Percentiles rank a stretch among this genome's conserved stretches.
Evolutionary conservation across 1,284 basidiomycete species (phyloP).

Genomic region (Microbotryum violaceum): DNA sequence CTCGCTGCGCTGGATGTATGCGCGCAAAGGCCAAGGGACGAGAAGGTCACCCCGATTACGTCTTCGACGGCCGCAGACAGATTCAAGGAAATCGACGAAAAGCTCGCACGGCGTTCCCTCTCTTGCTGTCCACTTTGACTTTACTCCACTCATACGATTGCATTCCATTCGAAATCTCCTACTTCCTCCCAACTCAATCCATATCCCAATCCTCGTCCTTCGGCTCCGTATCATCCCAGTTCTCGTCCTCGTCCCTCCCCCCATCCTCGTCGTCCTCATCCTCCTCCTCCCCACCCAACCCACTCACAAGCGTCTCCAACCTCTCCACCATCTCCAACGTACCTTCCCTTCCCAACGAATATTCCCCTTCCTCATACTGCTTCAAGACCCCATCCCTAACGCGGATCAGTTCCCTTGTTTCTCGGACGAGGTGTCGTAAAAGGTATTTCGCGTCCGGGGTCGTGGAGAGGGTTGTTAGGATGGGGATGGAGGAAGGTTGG

Average conservation of each 20-base stretch:
- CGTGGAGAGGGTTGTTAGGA: constrained; percentile 24
- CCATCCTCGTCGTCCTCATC: constrained; percentile 6
- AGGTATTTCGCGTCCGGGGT: constrained; percentile 10
- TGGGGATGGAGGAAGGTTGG: constrained; percentile 14
- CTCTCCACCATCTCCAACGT: constrained; percentile 17
- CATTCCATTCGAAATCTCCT: not conserved
- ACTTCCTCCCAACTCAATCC: constrained; percentile 5
- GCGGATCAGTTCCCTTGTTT: constrained; percentile 16
- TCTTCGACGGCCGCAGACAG: too few species aligned
- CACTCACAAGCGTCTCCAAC: constrained; percentile 21
- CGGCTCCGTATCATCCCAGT: not conserved
- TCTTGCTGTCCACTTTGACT: too few species aligned
- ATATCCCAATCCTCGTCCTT: constrained; percentile 19
- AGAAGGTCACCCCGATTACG: too few species aligned
- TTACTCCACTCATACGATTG: too few species aligned
- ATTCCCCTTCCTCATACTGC: constrained; percentile 27
- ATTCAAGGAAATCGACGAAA: too few species aligned
- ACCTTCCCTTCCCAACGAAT: constrained; percentile 21
- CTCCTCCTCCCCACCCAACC: constrained; percentile 1
- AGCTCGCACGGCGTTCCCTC: too few species aligned
- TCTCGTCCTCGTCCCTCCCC: constrained; percentile 6
- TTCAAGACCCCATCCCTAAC: constrained; percentile 2
- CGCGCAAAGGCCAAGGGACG: too few species aligned
- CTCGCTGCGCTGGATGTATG: too few species aligned
- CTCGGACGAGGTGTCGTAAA: constrained; percentile 1